Percentiles rank a stretch among this genome's conserved stretches.
Conservation (phyloP, 2,329 filamentous ascomycete genomes). For the Botryotinia narcissicola region DNA sequence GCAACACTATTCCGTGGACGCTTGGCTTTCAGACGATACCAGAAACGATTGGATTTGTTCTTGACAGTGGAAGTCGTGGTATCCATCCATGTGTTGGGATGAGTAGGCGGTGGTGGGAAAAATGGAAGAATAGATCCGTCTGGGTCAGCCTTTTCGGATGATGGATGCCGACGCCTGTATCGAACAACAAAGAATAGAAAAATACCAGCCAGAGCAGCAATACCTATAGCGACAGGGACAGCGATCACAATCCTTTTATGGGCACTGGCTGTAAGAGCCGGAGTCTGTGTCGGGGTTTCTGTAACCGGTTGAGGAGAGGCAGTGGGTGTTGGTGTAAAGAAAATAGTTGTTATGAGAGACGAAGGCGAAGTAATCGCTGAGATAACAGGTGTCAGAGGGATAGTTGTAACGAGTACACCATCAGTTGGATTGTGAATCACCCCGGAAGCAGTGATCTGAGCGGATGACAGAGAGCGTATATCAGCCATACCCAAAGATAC, state of each 20-base stretch:
- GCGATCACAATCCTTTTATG: background rate
- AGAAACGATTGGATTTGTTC: background rate
- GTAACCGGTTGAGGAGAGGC: background rate
- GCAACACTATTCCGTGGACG: constrained; percentile 2
- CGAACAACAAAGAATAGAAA: constrained; percentile 1
- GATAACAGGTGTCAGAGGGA: background rate
- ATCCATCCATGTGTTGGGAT: constrained; percentile 17
- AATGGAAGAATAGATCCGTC: constrained; percentile 16
- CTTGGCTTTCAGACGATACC: background rate
- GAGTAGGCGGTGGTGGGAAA: constrained; percentile 17
- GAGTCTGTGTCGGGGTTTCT: background rate
- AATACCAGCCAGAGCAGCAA: background rate
- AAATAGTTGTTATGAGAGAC: background rate
- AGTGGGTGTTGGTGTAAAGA: background rate
- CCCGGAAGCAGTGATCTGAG: constrained; percentile 5
- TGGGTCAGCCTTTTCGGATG: background rate
- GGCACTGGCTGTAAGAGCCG: background rate
- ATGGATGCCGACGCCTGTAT: background rate
- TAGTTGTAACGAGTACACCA: background rate
- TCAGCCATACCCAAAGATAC: background rate
- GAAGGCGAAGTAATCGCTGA: background rate
- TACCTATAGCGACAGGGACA: background rate
- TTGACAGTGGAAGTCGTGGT: background rate
- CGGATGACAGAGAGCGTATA: constrained; percentile 8
- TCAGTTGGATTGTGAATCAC: constrained; percentile 13